Evolutionary conservation across 1,284 basidiomycete species (phyloP).

Genomic region (Apiotrichum laibachii): DNA sequence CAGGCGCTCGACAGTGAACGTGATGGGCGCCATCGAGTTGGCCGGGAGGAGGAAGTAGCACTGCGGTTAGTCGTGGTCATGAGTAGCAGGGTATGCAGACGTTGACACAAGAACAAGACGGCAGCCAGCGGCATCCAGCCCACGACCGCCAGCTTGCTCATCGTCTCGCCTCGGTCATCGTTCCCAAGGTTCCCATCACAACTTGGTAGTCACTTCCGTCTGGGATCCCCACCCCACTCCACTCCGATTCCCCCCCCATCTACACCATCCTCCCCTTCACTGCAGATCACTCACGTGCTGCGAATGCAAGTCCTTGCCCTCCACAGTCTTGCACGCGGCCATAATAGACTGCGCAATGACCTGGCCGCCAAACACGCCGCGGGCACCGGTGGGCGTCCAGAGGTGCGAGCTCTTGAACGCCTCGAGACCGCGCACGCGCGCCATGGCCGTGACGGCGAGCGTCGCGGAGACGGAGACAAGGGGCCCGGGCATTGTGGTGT

Average conservation of each 20-base stretch:
- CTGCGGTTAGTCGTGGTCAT: conserved; percentile 10
- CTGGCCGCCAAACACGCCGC: conserved; percentile 81
- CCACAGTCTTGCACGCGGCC: conserved; percentile 71
- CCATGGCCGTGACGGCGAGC: conserved; percentile 16
- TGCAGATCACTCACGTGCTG: conserved; percentile 59
- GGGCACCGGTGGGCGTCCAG: conserved; percentile 62
- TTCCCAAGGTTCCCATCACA: too few species aligned
- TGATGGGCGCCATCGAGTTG: conserved; percentile 70
- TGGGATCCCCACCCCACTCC: too few species aligned
- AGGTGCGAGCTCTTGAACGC: conserved; percentile 68
- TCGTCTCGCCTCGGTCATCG: too few species aligned
- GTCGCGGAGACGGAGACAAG: conserved; percentile 21
- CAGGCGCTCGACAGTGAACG: conserved; percentile 82
- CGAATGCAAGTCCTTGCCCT: conserved; percentile 60
- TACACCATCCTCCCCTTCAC: neutral
- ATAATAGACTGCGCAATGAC: conserved; percentile 84
- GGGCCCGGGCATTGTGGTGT: conserved; percentile 5
- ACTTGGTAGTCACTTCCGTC: too few species aligned
- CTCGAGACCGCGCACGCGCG: conserved; percentile 19
- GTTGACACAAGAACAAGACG: too few species aligned
- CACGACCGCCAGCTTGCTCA: too few species aligned
- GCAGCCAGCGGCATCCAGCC: too few species aligned
- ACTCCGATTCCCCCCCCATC: neutral
- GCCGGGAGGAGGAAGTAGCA: conserved; percentile 56
- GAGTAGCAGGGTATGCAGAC: too few species aligned